These are phyloP conservation scores for Neopestalotiopsis clavispora DNA, from an alignment of 2,329 filamentous ascomycete species.

Conservation along the genomic window DNA sequence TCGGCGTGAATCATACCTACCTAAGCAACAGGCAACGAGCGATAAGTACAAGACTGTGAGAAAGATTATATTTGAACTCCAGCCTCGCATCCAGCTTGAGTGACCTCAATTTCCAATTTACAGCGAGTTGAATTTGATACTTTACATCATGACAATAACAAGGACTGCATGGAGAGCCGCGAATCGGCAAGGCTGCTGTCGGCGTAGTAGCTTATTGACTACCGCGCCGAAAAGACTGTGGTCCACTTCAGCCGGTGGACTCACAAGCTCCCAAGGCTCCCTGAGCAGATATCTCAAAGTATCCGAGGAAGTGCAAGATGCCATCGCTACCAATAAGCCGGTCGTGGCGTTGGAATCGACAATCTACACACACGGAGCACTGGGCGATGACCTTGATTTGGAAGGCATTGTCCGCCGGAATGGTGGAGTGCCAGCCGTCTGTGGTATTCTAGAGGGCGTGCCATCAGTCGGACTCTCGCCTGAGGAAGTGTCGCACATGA, in stretches of 20 bases:
- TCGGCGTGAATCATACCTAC: not conserved
- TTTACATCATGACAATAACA: conserved; percentile 6
- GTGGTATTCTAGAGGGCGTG: conserved; percentile 84
- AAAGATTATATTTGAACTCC: not conserved
- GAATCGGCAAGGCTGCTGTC: not conserved
- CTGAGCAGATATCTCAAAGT: conserved; percentile 64
- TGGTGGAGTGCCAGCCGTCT: conserved; percentile 87
- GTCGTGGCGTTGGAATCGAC: conserved; percentile 94
- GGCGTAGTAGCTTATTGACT: not conserved
- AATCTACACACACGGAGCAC: conserved; percentile 92
- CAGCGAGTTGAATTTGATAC: not conserved
- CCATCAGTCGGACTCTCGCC: conserved; percentile 78
- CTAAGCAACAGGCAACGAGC: not conserved
- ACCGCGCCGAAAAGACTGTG: not conserved
- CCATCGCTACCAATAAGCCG: conserved; percentile 74
- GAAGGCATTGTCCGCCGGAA: conserved; percentile 81
- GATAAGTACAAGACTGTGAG: not conserved
- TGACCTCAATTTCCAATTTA: not conserved
- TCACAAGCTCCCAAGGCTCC: conserved; percentile 29
- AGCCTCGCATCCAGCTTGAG: not conserved
- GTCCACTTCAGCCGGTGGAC: conserved; percentile 22
- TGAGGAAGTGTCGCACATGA: conserved; percentile 76
- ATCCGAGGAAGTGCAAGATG: conserved; percentile 82
- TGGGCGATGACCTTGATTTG: conserved; percentile 75
- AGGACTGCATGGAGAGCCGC: conserved; percentile 10